phyloP scores from a whole-genome alignment of 2,329 filamentous ascomycete species.

The Penicillium sclerotiorum region DNA sequence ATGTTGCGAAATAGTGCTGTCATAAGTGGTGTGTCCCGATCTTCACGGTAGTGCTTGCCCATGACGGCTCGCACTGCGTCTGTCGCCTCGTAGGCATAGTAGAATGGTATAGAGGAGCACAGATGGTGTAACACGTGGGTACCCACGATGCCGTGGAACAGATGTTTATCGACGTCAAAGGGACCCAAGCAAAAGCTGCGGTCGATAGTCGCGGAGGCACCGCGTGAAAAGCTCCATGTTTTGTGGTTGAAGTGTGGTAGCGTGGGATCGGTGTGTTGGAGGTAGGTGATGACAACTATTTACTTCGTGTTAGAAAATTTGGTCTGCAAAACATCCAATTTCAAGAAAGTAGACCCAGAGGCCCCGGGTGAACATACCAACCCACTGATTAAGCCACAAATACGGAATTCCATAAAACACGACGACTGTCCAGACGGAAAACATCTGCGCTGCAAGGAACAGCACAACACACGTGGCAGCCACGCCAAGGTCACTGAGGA shows the following conservation, averaged over 20 bases:
- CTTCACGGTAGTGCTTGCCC: too few relatives aligned
- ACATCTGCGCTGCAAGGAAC: too few relatives aligned
- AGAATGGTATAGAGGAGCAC: neutral
- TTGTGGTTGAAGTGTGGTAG: neutral
- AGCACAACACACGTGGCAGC: too few relatives aligned
- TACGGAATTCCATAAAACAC: neutral
- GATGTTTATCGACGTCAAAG: neutral
- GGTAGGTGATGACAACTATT: neutral
- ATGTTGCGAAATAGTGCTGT: too few relatives aligned
- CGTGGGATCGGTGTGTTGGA: neutral
- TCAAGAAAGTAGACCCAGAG: too few relatives aligned
- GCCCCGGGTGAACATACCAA: neutral
- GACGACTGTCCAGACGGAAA: too few relatives aligned
- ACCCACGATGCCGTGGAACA: neutral
- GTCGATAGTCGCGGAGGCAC: neutral
- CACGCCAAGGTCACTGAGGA: too few relatives aligned
- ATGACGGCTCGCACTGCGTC: too few relatives aligned
- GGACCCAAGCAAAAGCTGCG: neutral
- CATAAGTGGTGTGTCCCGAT: too few relatives aligned
- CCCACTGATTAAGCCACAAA: neutral
- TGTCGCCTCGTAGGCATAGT: neutral
- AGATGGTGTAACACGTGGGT: neutral
- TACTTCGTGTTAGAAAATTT: neutral
- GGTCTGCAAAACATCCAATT: neutral
- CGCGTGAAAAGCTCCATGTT: neutral